A percentile compares a stretch with the other conserved stretches of the same genome.
Evolutionary conservation across 1,284 basidiomycete genomes (phyloP).

Genomic region (Abortiporus biennis): DNA sequence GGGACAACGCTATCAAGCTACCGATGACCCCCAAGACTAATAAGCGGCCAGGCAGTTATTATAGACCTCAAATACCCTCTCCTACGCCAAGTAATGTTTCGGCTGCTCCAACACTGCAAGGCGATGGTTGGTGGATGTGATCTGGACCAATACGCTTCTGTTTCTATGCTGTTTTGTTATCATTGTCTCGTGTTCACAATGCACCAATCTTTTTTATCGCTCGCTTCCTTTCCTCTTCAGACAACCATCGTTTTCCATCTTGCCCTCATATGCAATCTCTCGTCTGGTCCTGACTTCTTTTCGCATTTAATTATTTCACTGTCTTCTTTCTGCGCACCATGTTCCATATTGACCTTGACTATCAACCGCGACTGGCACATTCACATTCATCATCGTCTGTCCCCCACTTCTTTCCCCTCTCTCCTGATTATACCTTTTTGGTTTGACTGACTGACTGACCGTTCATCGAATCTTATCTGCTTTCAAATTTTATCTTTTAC

Average conservation of each 20-base stretch:
- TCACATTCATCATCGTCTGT: too few relatives aligned
- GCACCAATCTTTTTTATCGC: neutral
- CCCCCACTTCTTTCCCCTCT: too few relatives aligned
- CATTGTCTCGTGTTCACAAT: neutral
- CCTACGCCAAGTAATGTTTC: slow-evolving; percentile 72
- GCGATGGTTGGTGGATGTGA: slow-evolving; percentile 73
- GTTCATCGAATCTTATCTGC: too few relatives aligned
- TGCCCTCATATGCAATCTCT: neutral
- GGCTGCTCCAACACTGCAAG: slow-evolving; percentile 57
- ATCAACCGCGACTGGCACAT: too few relatives aligned
- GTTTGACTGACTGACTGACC: too few relatives aligned
- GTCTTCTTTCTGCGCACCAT: neutral
- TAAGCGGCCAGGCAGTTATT: slow-evolving; percentile 16
- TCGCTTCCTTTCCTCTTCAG: neutral
- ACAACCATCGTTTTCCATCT: neutral
- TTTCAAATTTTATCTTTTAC: too few relatives aligned
- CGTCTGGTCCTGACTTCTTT: neutral
- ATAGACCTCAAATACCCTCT: slow-evolving; percentile 41
- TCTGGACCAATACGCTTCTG: neutral
- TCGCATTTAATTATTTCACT: neutral
- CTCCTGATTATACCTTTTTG: too few relatives aligned
- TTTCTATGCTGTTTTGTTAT: neutral
- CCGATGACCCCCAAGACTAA: slow-evolving; percentile 28
- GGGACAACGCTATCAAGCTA: slow-evolving; percentile 17
- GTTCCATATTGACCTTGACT: too few relatives aligned